Base-by-base conservation (phyloP, 176 grass and related monocot species). In the Puccinellia tenuiflora region DNA sequence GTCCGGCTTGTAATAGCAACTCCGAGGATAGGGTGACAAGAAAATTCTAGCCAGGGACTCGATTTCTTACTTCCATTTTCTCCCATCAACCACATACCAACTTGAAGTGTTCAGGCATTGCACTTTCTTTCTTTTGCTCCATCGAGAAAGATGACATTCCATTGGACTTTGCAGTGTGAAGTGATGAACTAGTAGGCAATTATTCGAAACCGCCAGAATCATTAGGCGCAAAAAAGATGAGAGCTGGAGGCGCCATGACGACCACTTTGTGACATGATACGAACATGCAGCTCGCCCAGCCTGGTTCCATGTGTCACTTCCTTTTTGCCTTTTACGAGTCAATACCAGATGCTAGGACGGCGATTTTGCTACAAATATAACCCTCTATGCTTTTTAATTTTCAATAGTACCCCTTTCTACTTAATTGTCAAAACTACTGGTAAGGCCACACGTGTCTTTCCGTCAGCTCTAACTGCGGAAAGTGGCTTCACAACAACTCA, bases 101-200 rank as follows among this genome's bases (percentile, higher is more conserved):
- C 12, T 22, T 37, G 70, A 81, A 76, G 60, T 59, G 81, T 56
- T 33, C 21, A 73, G 61, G 8, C 30, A 30, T 29, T 26, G 21
- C 73, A 6, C 57, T 46, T 87, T 45, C 48, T 66, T 72, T 76
- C 33, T 12, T 10, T 24, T 22, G n/a, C n/a, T 40, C 34, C 10
- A 2, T 70, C 21, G 43, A 28, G 66, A 47, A 57, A 22, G 72
- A 37, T 56, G 29, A 9, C 66, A 13, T 24, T n/a, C n/a, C 28
- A 7, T 38, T 53, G 21, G 12, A 26, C 83, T 84, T 88, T 83
- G 30, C 38, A 16, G 35, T 85, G 87, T 85, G 82, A 85, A 82
- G 35, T 15, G 37, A 69, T 69, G 67, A 13, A 69, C 37, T 7
- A 25, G 21, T 5, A 31, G 29, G 51, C 9, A 25, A 59, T 59